These are phyloP conservation scores for Starmerella scarabaei DNA, from an alignment of 805 yeast species.

Conservation along the genomic window DNA sequence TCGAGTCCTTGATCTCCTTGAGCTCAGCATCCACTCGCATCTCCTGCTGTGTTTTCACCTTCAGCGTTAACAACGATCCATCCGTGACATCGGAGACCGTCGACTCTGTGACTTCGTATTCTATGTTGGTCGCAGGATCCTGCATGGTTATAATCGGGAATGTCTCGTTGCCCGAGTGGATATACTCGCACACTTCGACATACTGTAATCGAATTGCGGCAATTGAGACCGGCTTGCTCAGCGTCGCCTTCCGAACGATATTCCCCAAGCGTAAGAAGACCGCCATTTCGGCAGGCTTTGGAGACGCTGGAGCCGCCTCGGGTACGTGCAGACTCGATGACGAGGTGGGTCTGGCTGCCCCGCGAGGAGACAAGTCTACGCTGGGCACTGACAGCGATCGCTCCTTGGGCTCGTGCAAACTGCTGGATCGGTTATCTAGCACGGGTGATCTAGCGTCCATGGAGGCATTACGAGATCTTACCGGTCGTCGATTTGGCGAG, in stretches of 20 bases:
- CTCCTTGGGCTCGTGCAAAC: neutral
- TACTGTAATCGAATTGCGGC: constrained; percentile 44
- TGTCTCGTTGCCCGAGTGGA: constrained; percentile 48
- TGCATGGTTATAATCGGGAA: constrained; percentile 72
- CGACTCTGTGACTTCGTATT: constrained; percentile 71
- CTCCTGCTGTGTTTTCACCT: constrained; percentile 34
- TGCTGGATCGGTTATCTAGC: neutral
- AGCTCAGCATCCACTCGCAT: constrained; percentile 20
- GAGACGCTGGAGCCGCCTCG: neutral
- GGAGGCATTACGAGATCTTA: no score
- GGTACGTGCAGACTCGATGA: neutral
- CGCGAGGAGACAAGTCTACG: neutral
- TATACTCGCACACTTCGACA: constrained; percentile 75
- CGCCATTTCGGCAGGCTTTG: constrained; percentile 5
- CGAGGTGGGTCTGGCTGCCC: no score
- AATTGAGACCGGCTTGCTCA: constrained; percentile 17
- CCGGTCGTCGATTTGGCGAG: constrained; percentile 22
- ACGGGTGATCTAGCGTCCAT: neutral
- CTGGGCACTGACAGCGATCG: no score
- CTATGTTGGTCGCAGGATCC: constrained; percentile 44
- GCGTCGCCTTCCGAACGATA: constrained; percentile 17
- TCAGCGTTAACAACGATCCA: constrained; percentile 48
- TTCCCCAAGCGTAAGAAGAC: constrained; percentile 28
- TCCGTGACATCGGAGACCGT: constrained; percentile 43
- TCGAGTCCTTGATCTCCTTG: constrained; percentile 7